Evolutionary conservation across 257 asterid genomes (phyloP).

Genomic region (Ilex aquifolium): DNA sequence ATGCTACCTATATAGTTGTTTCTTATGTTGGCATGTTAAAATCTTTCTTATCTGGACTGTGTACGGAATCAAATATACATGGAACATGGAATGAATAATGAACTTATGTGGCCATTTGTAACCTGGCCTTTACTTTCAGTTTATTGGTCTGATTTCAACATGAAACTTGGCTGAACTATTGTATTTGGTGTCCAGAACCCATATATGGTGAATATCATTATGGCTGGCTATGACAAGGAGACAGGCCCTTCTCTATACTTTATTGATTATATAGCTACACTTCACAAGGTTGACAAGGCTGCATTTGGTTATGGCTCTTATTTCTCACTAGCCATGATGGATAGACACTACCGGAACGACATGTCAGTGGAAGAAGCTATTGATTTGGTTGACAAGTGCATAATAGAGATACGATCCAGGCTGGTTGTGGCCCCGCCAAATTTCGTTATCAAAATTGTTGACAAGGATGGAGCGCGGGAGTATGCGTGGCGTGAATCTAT

Average conservation of each 20-base stretch:
- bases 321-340: slow-evolving; percentile 91
- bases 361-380: slow-evolving; percentile 89
- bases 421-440: slow-evolving; percentile 89
- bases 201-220: slow-evolving; percentile 69
- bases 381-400: slow-evolving; percentile 72
- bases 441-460: slow-evolving; percentile 87
- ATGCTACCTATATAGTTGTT: too few relatives aligned
- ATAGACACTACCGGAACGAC: slow-evolving; percentile 74
- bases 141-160: too few relatives aligned
- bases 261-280: slow-evolving; percentile 79
- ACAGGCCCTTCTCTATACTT: slow-evolving; percentile 82
- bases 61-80: too few relatives aligned
- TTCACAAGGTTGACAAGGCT: slow-evolving; percentile 85
- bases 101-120: too few relatives aligned
- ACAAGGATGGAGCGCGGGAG: slow-evolving; percentile 80
- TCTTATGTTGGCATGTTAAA: too few relatives aligned
- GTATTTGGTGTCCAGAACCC: slow-evolving; percentile 50
- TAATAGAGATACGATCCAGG: slow-evolving; percentile 44
- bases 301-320: slow-evolving; percentile 95
- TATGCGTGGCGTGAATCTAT: slow-evolving; percentile 75
- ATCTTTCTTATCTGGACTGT: too few relatives aligned
- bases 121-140: too few relatives aligned
- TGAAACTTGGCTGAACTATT: slow-evolving; percentile 26
- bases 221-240: slow-evolving; percentile 94
- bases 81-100: too few relatives aligned